phyloP scores from a whole-genome alignment of 331 rosid species.

The Erythrophleum ivorense region DNA sequence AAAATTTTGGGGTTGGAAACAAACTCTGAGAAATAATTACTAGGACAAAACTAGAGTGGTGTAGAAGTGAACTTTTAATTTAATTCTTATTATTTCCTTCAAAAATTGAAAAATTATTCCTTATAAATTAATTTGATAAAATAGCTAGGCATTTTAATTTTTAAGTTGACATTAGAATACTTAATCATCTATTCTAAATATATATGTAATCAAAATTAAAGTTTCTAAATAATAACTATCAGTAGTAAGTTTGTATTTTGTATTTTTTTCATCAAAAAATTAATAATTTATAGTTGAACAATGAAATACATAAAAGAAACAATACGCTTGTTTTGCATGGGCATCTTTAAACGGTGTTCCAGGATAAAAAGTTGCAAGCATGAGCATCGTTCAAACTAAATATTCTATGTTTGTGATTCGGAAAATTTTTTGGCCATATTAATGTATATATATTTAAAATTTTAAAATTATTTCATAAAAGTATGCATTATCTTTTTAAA shows the following conservation, averaged over 20 bases:
- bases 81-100: no score
- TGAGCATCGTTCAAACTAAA: background rate
- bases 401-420: background rate
- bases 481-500: no score
- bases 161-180: background rate
- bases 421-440: background rate
- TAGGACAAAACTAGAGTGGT: no score
- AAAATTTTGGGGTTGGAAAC: no score
- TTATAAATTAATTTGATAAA: background rate
- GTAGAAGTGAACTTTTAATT: no score
- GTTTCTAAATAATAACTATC: background rate
- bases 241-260: no score
- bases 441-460: background rate
- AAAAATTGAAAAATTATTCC: no score
- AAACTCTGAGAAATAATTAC: no score
- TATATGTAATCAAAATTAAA: no score
- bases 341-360: background rate
- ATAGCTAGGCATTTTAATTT: background rate
- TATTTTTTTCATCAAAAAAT: no score
- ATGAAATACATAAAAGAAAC: background rate
- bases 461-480: no score
- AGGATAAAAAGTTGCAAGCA: background rate
- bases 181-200: background rate
- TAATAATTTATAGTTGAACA: background rate
- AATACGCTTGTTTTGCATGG: background rate